phyloP scores from a whole-genome alignment of 2,329 filamentous ascomycete genomes.

The Ceratocystis eucalypticola region DNA sequence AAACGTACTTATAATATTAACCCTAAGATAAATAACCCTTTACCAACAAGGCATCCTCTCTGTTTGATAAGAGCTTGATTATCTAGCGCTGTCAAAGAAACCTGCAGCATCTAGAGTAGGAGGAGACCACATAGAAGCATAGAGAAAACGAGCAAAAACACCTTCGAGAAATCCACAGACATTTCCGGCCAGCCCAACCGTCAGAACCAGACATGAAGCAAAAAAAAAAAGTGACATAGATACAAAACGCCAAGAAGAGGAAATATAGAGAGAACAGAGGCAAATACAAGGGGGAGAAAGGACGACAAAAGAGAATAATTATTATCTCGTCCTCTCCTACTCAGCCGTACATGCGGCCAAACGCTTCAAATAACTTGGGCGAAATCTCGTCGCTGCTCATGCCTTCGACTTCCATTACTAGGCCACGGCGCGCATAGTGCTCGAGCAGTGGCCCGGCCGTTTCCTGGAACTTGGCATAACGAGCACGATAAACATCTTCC shows the following conservation, averaged over 20 bases:
- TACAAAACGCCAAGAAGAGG: not conserved
- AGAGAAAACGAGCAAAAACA: not conserved
- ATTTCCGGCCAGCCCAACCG: not conserved
- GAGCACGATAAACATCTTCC: conserved; percentile 68
- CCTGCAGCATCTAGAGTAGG: not conserved
- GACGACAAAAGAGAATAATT: no score
- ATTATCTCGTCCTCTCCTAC: no score
- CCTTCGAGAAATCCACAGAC: not conserved
- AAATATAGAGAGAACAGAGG: not conserved
- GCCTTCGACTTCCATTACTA: conserved; percentile 76
- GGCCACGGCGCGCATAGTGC: conserved; percentile 72
- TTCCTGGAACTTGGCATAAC: conserved; percentile 74
- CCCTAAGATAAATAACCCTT: no score
- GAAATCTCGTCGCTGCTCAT: conserved; percentile 90
- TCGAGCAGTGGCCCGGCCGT: conserved; percentile 74
- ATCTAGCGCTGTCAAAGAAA: not conserved
- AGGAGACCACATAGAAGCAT: not conserved
- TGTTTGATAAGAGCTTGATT: no score
- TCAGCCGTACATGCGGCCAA: conserved; percentile 39
- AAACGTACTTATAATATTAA: no score
- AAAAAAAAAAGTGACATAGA: not conserved
- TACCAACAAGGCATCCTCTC: no score
- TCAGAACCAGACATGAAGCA: not conserved
- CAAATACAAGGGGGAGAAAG: not conserved
- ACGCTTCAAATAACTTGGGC: conserved; percentile 73